Base-by-base conservation (phyloP, 2,329 filamentous ascomycete species). In the Emmonsia crescens region DNA sequence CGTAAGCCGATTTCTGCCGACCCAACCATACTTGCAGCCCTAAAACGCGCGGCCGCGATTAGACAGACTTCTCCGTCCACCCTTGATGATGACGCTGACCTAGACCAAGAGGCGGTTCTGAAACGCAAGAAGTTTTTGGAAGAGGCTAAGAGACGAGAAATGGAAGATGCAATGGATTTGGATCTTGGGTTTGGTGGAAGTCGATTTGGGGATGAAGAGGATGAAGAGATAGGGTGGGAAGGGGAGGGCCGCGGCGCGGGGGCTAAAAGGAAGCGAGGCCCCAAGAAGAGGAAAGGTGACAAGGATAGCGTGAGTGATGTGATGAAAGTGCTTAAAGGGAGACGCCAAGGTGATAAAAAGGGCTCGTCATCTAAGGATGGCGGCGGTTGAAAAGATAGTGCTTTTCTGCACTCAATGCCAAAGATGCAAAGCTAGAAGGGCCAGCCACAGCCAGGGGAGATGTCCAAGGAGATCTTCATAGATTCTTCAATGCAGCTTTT, bases 101-200 rank as follows among this genome's bases (percentile, higher is more conserved):
- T 77, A 5, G 83, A 83, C 2, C 82, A 85, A 65, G 84, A 84
- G 1, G 83, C 85, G 64, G 83, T 87, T 64, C 85, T 86, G 57
- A 86, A 88, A 8, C 84, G 87, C 59, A 87, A 85, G 73, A 87
- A 84, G 66, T 88, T 96, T 78, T 79, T 96, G 5, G 80, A 86
- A 68, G 82, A 82, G 63, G 84, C 79, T 10, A 72, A 70, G 52
- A 73, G 74, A 10, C 77, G 77, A n/a, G 76, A 86, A 61, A 88
- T 89, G 67, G 84, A 92, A 56, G 93, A 97, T 72, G 85, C 91
- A 56, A 86, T 93, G 62, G 93, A 99, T 75, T 83, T 99, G 76
- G 94, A 99, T 70, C 84, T 97, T 80, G 93, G 92, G 63, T 97
- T 99, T 70, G 94, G 94, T 40, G 89, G 86, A 24, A 94, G 88